Conservation (phyloP, 805 yeast species). For the Lipomyces chichibuensis region DNA sequence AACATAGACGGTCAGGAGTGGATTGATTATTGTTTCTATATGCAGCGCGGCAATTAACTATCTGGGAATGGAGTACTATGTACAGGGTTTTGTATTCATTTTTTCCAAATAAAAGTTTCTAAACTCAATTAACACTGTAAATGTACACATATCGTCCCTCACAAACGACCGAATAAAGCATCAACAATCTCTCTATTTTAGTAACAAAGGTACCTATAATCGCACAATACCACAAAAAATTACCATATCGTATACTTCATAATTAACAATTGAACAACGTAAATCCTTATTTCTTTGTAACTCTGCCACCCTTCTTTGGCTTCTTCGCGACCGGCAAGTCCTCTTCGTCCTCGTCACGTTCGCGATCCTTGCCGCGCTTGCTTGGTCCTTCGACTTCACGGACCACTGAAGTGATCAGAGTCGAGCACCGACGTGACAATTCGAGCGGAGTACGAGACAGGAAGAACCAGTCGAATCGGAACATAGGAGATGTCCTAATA, state of each 20-base stretch:
- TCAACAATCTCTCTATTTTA: background rate
- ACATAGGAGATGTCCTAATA: slow-evolving; percentile 71
- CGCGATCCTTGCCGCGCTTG: slow-evolving; percentile 21
- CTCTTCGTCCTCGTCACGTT: slow-evolving; percentile 31
- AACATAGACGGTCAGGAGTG: background rate
- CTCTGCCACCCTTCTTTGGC: slow-evolving; percentile 13
- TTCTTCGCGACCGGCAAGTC: slow-evolving; percentile 18
- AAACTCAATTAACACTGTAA: background rate
- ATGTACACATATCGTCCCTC: background rate
- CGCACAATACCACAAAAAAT: background rate
- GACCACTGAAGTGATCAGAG: slow-evolving; percentile 72
- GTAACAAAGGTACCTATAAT: background rate
- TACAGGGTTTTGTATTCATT: background rate
- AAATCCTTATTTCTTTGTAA: background rate
- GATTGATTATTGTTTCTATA: background rate
- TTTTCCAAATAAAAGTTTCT: background rate
- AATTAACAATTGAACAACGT: background rate
- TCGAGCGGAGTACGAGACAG: slow-evolving; percentile 78
- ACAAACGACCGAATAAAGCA: background rate
- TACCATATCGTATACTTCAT: background rate
- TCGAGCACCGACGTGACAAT: slow-evolving; percentile 76
- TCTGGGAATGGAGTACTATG: background rate
- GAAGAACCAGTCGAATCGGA: slow-evolving; percentile 85
- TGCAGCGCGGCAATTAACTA: background rate
- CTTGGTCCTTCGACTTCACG: slow-evolving; percentile 61